Evolutionary conservation across 2,329 filamentous ascomycete species (phyloP), one percentile per base, ranked within the genome.

Genomic region (Cercospora sp.): DNA sequence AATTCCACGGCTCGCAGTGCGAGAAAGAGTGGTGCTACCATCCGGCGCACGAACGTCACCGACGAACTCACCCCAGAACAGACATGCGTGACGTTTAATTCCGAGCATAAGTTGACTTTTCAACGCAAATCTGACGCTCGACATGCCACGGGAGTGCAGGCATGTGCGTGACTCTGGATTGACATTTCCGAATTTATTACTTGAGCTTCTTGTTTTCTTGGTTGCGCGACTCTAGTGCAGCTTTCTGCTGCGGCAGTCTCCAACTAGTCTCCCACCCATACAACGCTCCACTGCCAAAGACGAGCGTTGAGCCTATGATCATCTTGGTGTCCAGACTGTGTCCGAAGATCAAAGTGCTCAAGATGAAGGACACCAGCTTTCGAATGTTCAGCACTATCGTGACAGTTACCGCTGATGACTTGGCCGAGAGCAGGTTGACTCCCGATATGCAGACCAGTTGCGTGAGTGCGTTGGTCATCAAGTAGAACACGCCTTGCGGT

Each of bases 361-460:
- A 79, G 69, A 98, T 82, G 69, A 98, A 86, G 75, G 94, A 97
- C 65, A 97, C 90, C 20, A 99, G 84, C 80, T 99, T 99, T 73
- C 95, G 88, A 68, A 99, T 91, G 78, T 98, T 99, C 68, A 99
- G 84, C 59, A 98, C 93, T 74, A 99, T 97, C 1, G 94, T 97
- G 26, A 99, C 95, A 0, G 95, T 98, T 65, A 99, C 85, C 0
- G 95, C 96, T 3, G 94, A 94, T 3, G 92, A 92, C 64, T 90
- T 90, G 0, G 94, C 92, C 1, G 92, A 94, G 4, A 99, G 85
- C n/a, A 97, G 86, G 74, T 98, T 98, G 66, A 99, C 95, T 1
- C 95, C 95, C 3, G 94, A 91, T 71, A 99, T 98, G 79, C 95
- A 99, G 26, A 93, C 87, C 75, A 97, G 93, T 80, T 99, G 95